phyloP scores from a whole-genome alignment of 2,329 filamentous ascomycete species.

The Boeremia lycopersici region DNA sequence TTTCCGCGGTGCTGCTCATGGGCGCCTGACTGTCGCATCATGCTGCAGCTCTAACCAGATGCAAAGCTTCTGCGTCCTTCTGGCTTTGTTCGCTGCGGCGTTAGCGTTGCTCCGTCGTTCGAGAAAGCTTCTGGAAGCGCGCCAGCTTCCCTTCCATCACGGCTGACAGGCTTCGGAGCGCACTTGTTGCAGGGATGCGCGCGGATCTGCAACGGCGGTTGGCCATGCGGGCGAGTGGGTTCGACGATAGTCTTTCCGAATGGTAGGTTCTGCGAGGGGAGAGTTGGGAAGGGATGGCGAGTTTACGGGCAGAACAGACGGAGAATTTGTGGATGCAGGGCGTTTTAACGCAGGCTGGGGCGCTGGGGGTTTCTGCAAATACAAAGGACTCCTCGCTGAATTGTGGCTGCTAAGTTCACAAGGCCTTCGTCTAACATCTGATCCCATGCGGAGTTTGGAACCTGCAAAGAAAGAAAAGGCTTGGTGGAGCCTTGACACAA shows the following conservation, averaged over 20 bases:
- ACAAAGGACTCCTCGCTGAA: slow-evolving; percentile 7
- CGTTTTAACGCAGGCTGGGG: background rate
- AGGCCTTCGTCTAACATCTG: background rate
- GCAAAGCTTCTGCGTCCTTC: background rate
- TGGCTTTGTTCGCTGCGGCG: slow-evolving; percentile 8
- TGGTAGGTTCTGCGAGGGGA: slow-evolving; percentile 16
- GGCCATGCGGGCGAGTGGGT: slow-evolving; percentile 10
- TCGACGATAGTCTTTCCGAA: background rate
- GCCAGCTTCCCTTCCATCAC: background rate
- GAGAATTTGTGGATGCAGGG: slow-evolving; percentile 7
- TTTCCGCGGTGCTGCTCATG: background rate
- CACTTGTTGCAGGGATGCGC: slow-evolving; percentile 9
- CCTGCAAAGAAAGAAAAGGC: slow-evolving; percentile 17
- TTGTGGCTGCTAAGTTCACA: slow-evolving; percentile 2
- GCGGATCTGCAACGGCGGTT: slow-evolving; percentile 11
- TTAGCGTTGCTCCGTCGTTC: slow-evolving; percentile 9
- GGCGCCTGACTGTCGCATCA: slow-evolving; percentile 2
- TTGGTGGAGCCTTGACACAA: slow-evolving; percentile 15
- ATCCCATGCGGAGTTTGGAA: slow-evolving; percentile 10
- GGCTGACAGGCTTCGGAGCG: slow-evolving; percentile 11
- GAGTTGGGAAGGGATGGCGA: slow-evolving; percentile 12
- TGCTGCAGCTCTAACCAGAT: background rate
- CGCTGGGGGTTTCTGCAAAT: background rate
- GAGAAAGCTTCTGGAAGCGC: slow-evolving; percentile 15
- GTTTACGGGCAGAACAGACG: background rate